Conservation (phyloP, 768 basidiomycete genomes). For the Auricularia auricula-judae region DNA sequence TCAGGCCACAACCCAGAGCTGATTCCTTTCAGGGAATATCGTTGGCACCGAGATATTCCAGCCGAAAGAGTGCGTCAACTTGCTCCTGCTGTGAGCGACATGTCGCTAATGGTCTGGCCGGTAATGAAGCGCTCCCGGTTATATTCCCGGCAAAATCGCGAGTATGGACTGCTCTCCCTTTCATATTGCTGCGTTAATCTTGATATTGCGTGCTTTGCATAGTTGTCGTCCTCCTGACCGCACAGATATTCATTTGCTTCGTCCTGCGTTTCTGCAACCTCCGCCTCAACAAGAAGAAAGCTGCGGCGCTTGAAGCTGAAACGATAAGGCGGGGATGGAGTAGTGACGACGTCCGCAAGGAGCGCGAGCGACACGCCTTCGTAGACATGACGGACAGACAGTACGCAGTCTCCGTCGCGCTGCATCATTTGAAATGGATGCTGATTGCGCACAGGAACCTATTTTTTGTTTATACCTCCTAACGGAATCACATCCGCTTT, state of each 20-base stretch:
- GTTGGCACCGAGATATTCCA: conserved; percentile 55
- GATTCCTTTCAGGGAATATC: conserved; percentile 49
- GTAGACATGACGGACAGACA: conserved; percentile 53
- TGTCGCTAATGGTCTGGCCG: neutral
- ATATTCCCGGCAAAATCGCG: conserved; percentile 56
- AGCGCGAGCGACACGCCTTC: conserved; percentile 52
- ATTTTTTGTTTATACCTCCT: conserved; percentile 49
- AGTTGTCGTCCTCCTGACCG: conserved; percentile 43
- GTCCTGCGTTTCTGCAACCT: conserved; percentile 45
- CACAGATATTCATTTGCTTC: conserved; percentile 38
- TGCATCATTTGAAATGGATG: neutral
- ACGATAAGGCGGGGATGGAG: conserved; percentile 43
- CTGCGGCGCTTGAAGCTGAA: conserved; percentile 28
- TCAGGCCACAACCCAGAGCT: conserved; percentile 28
- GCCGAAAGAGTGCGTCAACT: conserved; percentile 29
- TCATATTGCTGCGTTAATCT: too few species aligned
- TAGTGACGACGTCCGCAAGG: conserved; percentile 43
- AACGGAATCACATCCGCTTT: conserved; percentile 3
- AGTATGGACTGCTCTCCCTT: conserved; percentile 10
- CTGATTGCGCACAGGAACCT: conserved; percentile 30
- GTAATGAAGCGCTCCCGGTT: conserved; percentile 31
- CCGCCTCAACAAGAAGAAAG: conserved; percentile 40
- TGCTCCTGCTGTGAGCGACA: neutral
- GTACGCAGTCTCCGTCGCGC: conserved; percentile 24
- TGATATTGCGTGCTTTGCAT: too few species aligned